A percentile compares a stretch with the other conserved stretches of the same genome.
Conservation (phyloP, 306 rosid species). For the Pyrus betulifolia region DNA sequence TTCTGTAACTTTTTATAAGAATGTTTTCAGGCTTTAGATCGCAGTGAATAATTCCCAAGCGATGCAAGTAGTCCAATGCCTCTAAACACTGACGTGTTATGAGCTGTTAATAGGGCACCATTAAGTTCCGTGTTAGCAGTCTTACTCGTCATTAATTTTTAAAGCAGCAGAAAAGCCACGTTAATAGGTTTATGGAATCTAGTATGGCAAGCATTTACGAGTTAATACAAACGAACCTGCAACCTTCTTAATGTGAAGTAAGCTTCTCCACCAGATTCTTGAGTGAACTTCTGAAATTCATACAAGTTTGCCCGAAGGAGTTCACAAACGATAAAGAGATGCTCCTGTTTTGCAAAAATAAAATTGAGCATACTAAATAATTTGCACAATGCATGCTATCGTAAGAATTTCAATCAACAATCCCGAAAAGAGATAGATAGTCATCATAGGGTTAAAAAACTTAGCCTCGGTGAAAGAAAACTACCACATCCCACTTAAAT, state of each 20-base stretch:
- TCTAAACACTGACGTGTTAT: slow-evolving; percentile 87
- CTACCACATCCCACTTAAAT: background rate
- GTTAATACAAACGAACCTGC: slow-evolving; percentile 60
- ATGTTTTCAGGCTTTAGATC: slow-evolving; percentile 97
- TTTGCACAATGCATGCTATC: background rate
- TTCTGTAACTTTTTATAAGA: slow-evolving; percentile 75
- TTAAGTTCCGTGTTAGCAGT: slow-evolving; percentile 12
- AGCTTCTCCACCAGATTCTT: slow-evolving; percentile 81
- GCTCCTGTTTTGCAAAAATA: slow-evolving; percentile 49
- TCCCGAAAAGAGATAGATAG: background rate
- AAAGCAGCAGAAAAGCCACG: slow-evolving; percentile 5
- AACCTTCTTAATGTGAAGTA: slow-evolving; percentile 76
- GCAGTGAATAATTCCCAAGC: slow-evolving; percentile 84
- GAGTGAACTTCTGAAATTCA: slow-evolving; percentile 90
- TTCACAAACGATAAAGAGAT: slow-evolving; percentile 90
- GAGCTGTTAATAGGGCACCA: slow-evolving; percentile 37
- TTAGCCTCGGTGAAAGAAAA: background rate
- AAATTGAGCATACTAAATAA: background rate
- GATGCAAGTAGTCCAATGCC: slow-evolving; percentile 86
- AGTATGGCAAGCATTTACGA: background rate
- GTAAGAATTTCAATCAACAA: slow-evolving; percentile 11
- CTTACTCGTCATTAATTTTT: background rate
- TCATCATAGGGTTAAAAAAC: background rate
- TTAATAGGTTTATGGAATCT: background rate
- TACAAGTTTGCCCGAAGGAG: slow-evolving; percentile 88